phyloP scores from a whole-genome alignment of 345 rosid species.

The Populus nigra region DNA sequence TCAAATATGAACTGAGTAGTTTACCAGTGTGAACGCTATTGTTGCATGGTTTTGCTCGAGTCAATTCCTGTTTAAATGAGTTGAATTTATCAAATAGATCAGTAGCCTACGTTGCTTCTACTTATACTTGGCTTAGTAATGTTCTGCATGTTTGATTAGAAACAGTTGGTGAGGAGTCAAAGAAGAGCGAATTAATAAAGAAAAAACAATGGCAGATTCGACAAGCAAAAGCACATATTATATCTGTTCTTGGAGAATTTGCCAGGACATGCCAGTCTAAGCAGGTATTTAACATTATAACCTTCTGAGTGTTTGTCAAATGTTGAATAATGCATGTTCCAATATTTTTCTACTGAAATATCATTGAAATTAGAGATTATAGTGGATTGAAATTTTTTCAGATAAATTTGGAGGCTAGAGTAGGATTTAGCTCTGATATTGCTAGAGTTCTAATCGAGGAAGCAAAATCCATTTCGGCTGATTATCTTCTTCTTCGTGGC shows the following conservation, averaged over 20 bases:
- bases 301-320: background rate
- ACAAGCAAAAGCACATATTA: conserved; percentile 72
- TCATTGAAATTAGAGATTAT: background rate
- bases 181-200: conserved; percentile 37
- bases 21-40: background rate
- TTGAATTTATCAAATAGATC: background rate
- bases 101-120: background rate
- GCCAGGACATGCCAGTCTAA: conserved; percentile 54
- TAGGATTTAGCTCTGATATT: conserved; percentile 58
- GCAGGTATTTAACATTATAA: conserved; percentile 36
- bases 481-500: conserved; percentile 63
- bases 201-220: conserved; percentile 51
- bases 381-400: conserved; percentile 11
- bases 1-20: background rate
- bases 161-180: conserved; percentile 50
- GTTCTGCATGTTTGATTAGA: conserved; percentile 1
- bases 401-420: conserved; percentile 87
- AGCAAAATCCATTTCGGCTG: conserved; percentile 69
- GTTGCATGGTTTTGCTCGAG: background rate
- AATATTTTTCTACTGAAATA: background rate
- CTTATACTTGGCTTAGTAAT: background rate
- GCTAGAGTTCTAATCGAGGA: conserved; percentile 66
- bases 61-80: background rate
- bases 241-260: conserved; percentile 79
- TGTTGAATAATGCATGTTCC: background rate